Percentiles rank a stretch among this genome's conserved stretches.
Conservation (phyloP, 2,329 filamentous ascomycete genomes). For the Canariomyces notabilis region DNA sequence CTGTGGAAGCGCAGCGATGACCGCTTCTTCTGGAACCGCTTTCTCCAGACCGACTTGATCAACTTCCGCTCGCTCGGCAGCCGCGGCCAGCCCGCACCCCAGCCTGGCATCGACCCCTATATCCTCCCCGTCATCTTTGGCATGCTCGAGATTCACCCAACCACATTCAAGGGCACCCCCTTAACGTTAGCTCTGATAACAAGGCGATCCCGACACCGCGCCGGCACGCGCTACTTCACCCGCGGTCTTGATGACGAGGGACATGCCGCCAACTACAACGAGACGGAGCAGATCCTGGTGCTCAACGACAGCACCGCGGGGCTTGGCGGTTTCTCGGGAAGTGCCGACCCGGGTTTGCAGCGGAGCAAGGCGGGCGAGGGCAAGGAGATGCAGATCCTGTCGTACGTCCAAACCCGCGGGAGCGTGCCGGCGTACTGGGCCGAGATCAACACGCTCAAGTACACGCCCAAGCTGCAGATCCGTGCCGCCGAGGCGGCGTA, state of each 20-base stretch:
- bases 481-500: slow-evolving; percentile 77
- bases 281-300: slow-evolving; percentile 90
- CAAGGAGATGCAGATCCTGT: slow-evolving; percentile 80
- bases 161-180: slow-evolving; percentile 76
- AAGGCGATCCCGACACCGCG: slow-evolving; percentile 78
- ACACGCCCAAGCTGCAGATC: slow-evolving; percentile 85
- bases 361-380: slow-evolving; percentile 62
- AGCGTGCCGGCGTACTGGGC: slow-evolving; percentile 96
- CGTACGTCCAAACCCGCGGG: slow-evolving; percentile 93
- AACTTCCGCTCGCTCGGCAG: slow-evolving; percentile 68
- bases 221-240: slow-evolving; percentile 91
- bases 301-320: slow-evolving; percentile 75
- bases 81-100: slow-evolving; percentile 61
- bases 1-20: slow-evolving; percentile 92
- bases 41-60: slow-evolving; percentile 85
- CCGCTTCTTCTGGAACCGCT: slow-evolving; percentile 98
- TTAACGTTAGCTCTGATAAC: slow-evolving; percentile 86
- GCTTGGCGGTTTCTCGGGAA: slow-evolving; percentile 74
- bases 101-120: slow-evolving; percentile 78
- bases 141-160: slow-evolving; percentile 86
- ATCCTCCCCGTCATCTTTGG: slow-evolving; percentile 95
- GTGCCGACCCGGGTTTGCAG: slow-evolving; percentile 57
- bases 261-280: slow-evolving; percentile 97
- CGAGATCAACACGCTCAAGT: slow-evolving; percentile 88
- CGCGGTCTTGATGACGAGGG: slow-evolving; percentile 89